Percentiles rank a stretch among this genome's conserved stretches.
These are phyloP conservation scores for Eucalyptus sp. DNA, from an alignment of 345 rosid species.

Conservation along the genomic window DNA sequence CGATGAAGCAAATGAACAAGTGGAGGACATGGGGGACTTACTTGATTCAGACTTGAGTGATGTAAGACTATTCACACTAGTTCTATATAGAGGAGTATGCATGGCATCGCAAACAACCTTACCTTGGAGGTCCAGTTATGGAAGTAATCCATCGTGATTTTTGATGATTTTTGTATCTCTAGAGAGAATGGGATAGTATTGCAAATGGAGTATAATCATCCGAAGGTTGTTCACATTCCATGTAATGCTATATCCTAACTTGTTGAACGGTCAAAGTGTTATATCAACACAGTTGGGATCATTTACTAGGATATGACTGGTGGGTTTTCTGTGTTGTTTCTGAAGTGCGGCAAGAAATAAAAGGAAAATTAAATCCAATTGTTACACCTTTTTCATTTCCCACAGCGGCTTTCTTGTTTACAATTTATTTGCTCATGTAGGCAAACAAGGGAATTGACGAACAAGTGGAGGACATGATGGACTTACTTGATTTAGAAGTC, in stretches of 20 bases:
- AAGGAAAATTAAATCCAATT: not conserved
- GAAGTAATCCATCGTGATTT: not conserved
- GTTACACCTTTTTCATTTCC: not conserved
- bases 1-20: too few species aligned
- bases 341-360: not conserved
- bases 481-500: not conserved
- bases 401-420: not conserved
- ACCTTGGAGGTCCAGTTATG: not conserved
- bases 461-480: not conserved
- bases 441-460: not conserved
- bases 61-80: not conserved
- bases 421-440: not conserved
- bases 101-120: not conserved
- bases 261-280: not conserved
- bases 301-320: not conserved
- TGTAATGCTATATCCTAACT: not conserved
- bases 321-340: not conserved
- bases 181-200: not conserved
- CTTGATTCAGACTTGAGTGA: not conserved
- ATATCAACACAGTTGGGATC: not conserved
- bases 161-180: not conserved
- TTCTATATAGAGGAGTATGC: not conserved
- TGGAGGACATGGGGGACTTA: not conserved
- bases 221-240: not conserved
- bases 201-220: not conserved